Evolutionary conservation across 2,329 filamentous ascomycete species (phyloP).

Genomic region (Pseudopithomyces maydicus): DNA sequence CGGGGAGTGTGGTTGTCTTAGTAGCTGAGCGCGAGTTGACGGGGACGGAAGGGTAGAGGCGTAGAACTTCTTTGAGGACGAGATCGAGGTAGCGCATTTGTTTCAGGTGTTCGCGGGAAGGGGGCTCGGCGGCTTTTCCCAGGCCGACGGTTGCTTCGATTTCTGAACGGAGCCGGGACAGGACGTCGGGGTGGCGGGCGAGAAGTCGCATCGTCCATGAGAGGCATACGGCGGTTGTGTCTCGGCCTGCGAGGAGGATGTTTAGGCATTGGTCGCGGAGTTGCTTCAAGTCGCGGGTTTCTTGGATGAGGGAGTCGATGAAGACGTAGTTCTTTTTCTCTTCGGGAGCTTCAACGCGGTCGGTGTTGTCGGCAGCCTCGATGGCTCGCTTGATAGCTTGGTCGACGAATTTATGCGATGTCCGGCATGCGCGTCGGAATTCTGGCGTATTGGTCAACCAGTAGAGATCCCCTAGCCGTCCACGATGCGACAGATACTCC

Average conservation of each 20-base stretch:
- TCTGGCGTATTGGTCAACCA: slow-evolving; percentile 19
- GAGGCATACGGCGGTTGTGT: slow-evolving; percentile 38
- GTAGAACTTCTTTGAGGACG: slow-evolving; percentile 37
- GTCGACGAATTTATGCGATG: slow-evolving; percentile 14
- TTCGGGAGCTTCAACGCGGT: not conserved
- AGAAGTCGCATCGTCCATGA: slow-evolving; percentile 42
- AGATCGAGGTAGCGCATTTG: slow-evolving; percentile 28
- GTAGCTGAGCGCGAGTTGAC: slow-evolving; percentile 34
- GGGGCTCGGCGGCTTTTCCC: slow-evolving; percentile 27
- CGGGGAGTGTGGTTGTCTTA: slow-evolving; percentile 33
- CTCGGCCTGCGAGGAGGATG: slow-evolving; percentile 41
- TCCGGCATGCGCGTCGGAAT: slow-evolving; percentile 20
- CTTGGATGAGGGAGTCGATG: slow-evolving; percentile 26
- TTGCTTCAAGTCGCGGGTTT: slow-evolving; percentile 16
- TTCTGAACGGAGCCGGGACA: slow-evolving; percentile 42
- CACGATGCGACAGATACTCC: slow-evolving; percentile 1
- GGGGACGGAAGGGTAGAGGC: slow-evolving; percentile 39
- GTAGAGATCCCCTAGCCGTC: slow-evolving; percentile 29
- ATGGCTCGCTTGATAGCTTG: not conserved
- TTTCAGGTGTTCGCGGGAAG: slow-evolving; percentile 14
- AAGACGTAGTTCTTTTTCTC: slow-evolving; percentile 25
- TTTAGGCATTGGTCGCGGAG: slow-evolving; percentile 39
- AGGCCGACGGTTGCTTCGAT: slow-evolving; percentile 25
- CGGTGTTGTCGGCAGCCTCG: not conserved
- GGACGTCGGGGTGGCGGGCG: slow-evolving; percentile 41